A percentile compares a stretch with the other conserved stretches of the same genome.
These are phyloP conservation scores for Ustanciosporium gigantosporum DNA, from an alignment of 1,284 basidiomycete species.

Conservation along the genomic window DNA sequence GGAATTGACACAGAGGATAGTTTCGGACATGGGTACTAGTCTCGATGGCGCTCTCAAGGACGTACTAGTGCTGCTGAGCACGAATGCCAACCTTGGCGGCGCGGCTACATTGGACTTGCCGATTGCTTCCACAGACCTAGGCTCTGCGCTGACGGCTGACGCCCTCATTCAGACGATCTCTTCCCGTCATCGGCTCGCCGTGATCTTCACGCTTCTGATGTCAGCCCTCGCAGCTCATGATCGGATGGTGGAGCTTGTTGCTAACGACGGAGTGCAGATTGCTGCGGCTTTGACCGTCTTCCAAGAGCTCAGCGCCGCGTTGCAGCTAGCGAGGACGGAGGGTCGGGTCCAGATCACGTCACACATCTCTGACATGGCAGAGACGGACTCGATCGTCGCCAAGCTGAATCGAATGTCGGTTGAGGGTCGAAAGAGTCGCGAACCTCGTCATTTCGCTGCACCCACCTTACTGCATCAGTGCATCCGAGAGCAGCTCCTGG, in stretches of 20 bases:
- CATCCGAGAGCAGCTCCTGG: conserved; percentile 21
- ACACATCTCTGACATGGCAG: conserved; percentile 4
- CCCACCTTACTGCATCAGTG: conserved; percentile 35
- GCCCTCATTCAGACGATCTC: conserved; percentile 26
- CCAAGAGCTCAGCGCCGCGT: conserved; percentile 17
- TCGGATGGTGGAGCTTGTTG: conserved; percentile 27
- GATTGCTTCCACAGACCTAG: conserved; percentile 24
- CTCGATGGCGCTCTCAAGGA: conserved; percentile 30
- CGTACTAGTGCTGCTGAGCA: conserved; percentile 27
- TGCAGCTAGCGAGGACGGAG: conserved; percentile 24
- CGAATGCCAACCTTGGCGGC: conserved; percentile 7
- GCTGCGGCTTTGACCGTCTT: conserved; percentile 24
- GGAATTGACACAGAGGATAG: conserved; percentile 9
- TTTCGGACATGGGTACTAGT: conserved; percentile 29
- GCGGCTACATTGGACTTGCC: not conserved
- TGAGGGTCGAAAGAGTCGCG: conserved; percentile 29
- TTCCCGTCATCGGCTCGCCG: conserved; percentile 25
- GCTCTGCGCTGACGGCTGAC: conserved; percentile 25
- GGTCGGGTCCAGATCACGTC: conserved; percentile 15
- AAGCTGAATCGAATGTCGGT: conserved; percentile 39
- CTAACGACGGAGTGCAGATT: conserved; percentile 31
- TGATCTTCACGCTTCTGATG: conserved; percentile 21
- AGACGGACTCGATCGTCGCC: conserved; percentile 31
- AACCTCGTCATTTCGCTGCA: conserved; percentile 30
- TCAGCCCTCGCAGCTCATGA: conserved; percentile 29